Evolutionary conservation across 306 rosid genomes (phyloP), one percentile per base, ranked within the genome.

Genomic region (Canavalia ensiformis): DNA sequence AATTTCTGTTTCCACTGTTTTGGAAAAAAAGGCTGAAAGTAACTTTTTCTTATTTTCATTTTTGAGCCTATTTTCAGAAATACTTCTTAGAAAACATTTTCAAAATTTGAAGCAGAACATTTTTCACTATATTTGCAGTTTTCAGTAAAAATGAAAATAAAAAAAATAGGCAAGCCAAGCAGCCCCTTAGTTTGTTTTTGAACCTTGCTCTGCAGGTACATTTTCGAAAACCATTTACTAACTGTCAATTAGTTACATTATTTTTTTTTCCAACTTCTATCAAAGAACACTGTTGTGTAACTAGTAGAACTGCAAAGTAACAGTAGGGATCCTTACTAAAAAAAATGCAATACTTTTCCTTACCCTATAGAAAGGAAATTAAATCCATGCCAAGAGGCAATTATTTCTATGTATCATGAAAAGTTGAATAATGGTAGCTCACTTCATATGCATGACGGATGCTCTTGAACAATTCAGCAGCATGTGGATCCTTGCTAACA

Each of bases 401-500:
- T 51, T 68, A 77, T n/a, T 60, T 73, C 72, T 58, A 72, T 57
- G 56, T 68, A 68, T 74, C 64, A 69, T 60, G 56, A 65, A 75
- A 72, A 68, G 68, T 29, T 80, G 72, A 67, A 58, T 52, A 81
- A 62, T 4, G 54, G 60, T 37, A 70, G 77, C 91, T 91, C 77
- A 90, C 97, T 83, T 95, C 94, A 82, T 95, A 91, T 28, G 99
- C 95, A 74, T 57, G 88, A 57, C 76, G 93, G 83, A 93, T 86
- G 85, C 74, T 90, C 91, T 89, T 93, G 94, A 95, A 95, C 67
- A 85, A 72, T 62, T 91, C 94, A 65, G 81, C 85, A 37, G 97
- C 91, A 55, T 75, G 90, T n/a, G 88, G 88, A 87, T 89, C 91
- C 87, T 90, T 91, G 93, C 93, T 89, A 59, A 95, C 99, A 86